Conservation (phyloP, 768 basidiomycete species). For the Suillus lakei region DNA sequence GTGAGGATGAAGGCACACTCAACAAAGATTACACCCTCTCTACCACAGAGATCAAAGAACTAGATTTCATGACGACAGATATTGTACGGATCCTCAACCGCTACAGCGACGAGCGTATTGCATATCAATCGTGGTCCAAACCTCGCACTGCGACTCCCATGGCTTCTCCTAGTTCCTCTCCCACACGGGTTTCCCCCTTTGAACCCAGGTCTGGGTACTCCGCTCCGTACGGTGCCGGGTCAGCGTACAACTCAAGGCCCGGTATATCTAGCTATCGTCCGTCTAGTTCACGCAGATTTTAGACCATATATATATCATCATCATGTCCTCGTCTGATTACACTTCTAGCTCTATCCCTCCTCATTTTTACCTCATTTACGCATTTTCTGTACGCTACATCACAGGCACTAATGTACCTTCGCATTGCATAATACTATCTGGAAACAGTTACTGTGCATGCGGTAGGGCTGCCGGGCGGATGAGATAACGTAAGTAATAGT, state of each 20-base stretch:
- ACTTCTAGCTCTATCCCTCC: constrained; percentile 16
- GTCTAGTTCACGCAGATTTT: constrained; percentile 39
- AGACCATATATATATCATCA: constrained; percentile 8
- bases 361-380: constrained; percentile 13
- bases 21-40: constrained; percentile 59
- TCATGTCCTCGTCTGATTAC: constrained; percentile 8
- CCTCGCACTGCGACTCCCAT: constrained; percentile 73
- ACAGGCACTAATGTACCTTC: constrained; percentile 18
- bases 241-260: constrained; percentile 59
- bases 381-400: constrained; percentile 23
- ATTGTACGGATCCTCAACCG: constrained; percentile 75
- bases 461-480: no score
- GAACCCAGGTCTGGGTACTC: constrained; percentile 62
- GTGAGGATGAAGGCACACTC: constrained; percentile 51
- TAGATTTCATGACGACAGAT: constrained; percentile 75
- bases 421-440: constrained; percentile 9
- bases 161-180: constrained; percentile 51
- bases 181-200: constrained; percentile 39
- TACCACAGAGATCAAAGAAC: constrained; percentile 70
- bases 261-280: constrained; percentile 62
- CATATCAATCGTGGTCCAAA: constrained; percentile 58
- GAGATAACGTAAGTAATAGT: constrained; percentile 1
- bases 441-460: not conserved
- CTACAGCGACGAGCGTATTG: constrained; percentile 68
- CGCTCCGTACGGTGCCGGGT: constrained; percentile 53